These are phyloP conservation scores for Aspergillus thermomutatus DNA, from an alignment of 2,329 filamentous ascomycete genomes.

Conservation along the genomic window DNA sequence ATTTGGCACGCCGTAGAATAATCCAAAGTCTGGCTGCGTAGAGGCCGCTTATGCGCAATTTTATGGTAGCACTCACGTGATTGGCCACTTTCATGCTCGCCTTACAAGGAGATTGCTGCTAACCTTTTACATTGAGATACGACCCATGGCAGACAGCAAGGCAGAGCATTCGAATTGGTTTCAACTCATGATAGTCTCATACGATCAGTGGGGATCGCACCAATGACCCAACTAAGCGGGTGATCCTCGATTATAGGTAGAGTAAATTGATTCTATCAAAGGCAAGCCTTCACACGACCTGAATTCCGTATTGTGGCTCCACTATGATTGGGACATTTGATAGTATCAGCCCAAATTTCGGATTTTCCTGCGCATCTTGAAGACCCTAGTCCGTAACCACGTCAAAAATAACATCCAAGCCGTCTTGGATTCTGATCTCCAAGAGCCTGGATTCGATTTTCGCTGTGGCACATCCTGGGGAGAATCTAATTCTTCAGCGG, in stretches of 20 bases:
- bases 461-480: slow-evolving; percentile 4
- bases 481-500: slow-evolving; percentile 1
- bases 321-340: background rate
- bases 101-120: background rate
- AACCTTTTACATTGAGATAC: too few species aligned
- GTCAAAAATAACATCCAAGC: slow-evolving; percentile 55
- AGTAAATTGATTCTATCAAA: background rate
- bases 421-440: slow-evolving; percentile 33
- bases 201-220: background rate
- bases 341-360: slow-evolving; percentile 22
- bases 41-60: slow-evolving; percentile 23
- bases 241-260: background rate
- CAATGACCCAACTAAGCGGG: background rate
- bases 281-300: background rate
- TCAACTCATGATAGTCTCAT: background rate
- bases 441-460: slow-evolving; percentile 17
- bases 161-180: background rate
- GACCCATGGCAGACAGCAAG: background rate
- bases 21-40: slow-evolving; percentile 12
- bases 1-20: slow-evolving; percentile 16
- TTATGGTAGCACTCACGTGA: background rate
- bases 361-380: slow-evolving; percentile 46
- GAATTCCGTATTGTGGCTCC: background rate
- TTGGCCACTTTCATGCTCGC: background rate
- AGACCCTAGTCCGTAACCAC: slow-evolving; percentile 54